Evolutionary conservation across 345 rosid species (phyloP).

Genomic region (Barbarea vulgaris): DNA sequence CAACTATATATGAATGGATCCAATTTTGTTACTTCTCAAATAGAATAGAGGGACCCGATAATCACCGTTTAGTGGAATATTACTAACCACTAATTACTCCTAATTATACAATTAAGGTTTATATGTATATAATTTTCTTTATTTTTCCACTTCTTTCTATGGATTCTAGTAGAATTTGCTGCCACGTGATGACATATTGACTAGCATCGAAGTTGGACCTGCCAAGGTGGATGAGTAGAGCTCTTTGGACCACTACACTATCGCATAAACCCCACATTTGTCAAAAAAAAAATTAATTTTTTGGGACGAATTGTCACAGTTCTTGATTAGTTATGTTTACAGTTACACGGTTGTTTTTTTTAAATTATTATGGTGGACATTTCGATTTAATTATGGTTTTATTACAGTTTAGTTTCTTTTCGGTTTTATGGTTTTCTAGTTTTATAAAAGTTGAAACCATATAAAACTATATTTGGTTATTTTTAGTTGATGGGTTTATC

Average conservation of each 20-base stretch:
- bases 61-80: conserved; percentile 2
- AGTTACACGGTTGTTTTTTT: not conserved
- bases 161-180: conserved; percentile 5
- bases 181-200: conserved; percentile 18
- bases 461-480: too few relatives aligned
- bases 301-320: not conserved
- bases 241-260: conserved; percentile 9
- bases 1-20: not conserved
- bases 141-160: not conserved
- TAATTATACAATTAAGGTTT: not conserved
- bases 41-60: not conserved
- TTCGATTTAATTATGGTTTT: not conserved
- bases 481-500: too few relatives aligned
- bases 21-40: conserved; percentile 6
- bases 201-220: conserved; percentile 15
- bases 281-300: not conserved
- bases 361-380: not conserved
- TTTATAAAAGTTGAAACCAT: not conserved
- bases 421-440: not conserved
- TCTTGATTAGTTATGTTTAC: not conserved
- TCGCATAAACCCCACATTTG: conserved; percentile 5
- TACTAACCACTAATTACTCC: conserved; percentile 11
- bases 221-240: conserved; percentile 10
- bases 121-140: not conserved
- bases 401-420: not conserved